These are phyloP conservation scores for Chlamydomonas sp. DNA, from an alignment of 139 green algal species.

Conservation along the genomic window DNA sequence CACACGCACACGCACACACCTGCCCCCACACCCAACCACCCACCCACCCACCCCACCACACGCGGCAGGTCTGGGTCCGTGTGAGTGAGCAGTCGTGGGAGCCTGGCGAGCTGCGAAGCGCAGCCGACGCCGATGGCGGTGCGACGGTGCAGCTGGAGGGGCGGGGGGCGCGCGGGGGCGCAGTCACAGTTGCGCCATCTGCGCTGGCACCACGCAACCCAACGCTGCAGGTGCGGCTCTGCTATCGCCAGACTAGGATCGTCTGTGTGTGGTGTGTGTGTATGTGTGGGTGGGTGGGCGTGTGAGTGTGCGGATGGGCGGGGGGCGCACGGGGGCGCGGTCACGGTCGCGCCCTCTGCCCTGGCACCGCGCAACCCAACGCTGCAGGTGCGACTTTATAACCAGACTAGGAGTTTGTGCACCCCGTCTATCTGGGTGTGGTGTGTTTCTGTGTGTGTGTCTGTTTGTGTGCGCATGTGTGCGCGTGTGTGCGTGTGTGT, in stretches of 20 bases:
- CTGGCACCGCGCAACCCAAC: conserved; percentile 49
- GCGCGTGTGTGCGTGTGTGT: too few species aligned
- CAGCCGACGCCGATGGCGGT: background rate
- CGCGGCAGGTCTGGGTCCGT: conserved; percentile 8
- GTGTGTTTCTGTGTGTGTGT: too few species aligned
- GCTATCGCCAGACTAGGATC: too few species aligned
- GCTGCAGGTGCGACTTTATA: conserved; percentile 40
- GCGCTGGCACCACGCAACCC: conserved; percentile 48
- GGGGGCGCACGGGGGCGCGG: too few species aligned
- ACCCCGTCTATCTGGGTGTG: too few species aligned
- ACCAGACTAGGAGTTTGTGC: too few species aligned
- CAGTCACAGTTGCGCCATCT: conserved; percentile 1
- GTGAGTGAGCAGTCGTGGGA: conserved; percentile 9
- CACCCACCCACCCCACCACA: too few species aligned
- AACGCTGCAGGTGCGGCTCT: conserved; percentile 36
- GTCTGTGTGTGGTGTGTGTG: too few species aligned
- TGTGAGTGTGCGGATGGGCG: background rate
- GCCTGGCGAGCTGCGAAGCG: background rate
- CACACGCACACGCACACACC: too few species aligned
- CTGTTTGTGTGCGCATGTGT: too few species aligned
- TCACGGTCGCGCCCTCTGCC: background rate
- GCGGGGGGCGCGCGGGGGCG: background rate
- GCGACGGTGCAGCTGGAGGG: background rate
- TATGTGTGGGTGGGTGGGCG: background rate
- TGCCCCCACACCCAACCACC: too few species aligned